Evolutionary conservation across 179 eudicot species (phyloP).

Genomic region (Vitellaria paradoxa): DNA sequence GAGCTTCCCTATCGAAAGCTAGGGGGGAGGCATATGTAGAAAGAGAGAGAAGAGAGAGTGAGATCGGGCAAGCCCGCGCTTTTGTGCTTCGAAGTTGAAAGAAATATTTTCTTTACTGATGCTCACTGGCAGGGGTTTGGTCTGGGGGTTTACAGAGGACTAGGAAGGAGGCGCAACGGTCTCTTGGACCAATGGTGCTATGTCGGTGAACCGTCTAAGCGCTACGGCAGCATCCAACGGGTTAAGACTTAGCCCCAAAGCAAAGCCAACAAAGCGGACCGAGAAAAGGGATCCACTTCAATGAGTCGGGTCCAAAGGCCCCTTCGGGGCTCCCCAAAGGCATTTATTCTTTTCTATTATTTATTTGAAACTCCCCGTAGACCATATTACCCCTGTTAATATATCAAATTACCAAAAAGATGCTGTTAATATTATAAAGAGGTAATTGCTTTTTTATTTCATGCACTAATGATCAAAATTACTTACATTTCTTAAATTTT

Average conservation of each 20-base stretch:
- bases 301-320: slow-evolving; percentile 10
- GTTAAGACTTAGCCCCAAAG: no score
- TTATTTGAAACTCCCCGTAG: slow-evolving; percentile 1
- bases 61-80: slow-evolving; percentile 32
- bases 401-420: not conserved
- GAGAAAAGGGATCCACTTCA: not conserved
- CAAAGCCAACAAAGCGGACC: slow-evolving; percentile 12
- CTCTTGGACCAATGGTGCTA: no score
- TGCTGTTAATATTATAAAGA: no score
- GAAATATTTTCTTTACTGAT: not conserved
- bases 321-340: slow-evolving; percentile 21
- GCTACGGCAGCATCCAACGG: no score
- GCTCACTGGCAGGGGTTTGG: no score
- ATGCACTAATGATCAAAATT: no score
- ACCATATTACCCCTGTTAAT: slow-evolving; percentile 1
- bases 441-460: no score
- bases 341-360: not conserved
- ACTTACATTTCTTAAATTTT: no score
- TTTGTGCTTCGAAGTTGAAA: slow-evolving; percentile 28
- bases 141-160: no score
- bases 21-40: slow-evolving; percentile 1
- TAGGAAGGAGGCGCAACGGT: no score
- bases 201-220: no score
- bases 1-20: not conserved
- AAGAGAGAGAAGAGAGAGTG: not conserved